Base-by-base conservation (phyloP, 805 yeast species). In the Kockiozyma suomiensis region DNA sequence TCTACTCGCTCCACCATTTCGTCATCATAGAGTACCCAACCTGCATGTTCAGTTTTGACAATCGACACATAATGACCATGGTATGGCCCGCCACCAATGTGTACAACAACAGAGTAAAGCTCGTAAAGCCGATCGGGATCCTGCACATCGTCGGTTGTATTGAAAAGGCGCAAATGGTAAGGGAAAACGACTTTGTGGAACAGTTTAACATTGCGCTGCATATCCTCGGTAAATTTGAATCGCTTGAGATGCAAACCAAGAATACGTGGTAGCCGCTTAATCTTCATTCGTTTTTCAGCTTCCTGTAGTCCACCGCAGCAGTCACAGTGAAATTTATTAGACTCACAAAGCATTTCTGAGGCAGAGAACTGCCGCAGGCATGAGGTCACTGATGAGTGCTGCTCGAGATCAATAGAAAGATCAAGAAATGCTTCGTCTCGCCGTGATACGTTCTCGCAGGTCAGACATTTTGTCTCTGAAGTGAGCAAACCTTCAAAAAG, bases 61-160 rank as follows among this genome's bases (percentile, higher is more conserved):
- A 96, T 77, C 0, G 96, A 82, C 8, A 94, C 93, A 72, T 94
- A 94, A 73, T 94, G 99, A 0, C 99, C 99, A 74, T 92, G 97
- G 76, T 91, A 91, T 1, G 98, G 97, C 0, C 99, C 97, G 2
- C 97, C 96, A 6, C 99, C 99, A 67, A 94, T 85, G 70, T 94
- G 99, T 7, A 94, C 91, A n/a, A 94, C 96, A 43, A 93, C 85
- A 0, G 92, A 90, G 64, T 85, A 87, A 50, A 94, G 76, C 68
- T 92, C 97, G 70, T 92, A 94, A 15, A 85, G 79, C 67, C 82
- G 83, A 65, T 83, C 83, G 1, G 82, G 79, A n/a, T 77, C 74
- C 26, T 75, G 75, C 50, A 83, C 71, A 68, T 81, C 83, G 50
- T 81, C 80, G 0, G 92, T 82, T 32, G 93, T 86, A 61, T 71